Evolutionary conservation across 495 filamentous ascomycete genomes (phyloP), one percentile per base, ranked within the genome.

Genomic region (Cladorrhinum samala): DNA sequence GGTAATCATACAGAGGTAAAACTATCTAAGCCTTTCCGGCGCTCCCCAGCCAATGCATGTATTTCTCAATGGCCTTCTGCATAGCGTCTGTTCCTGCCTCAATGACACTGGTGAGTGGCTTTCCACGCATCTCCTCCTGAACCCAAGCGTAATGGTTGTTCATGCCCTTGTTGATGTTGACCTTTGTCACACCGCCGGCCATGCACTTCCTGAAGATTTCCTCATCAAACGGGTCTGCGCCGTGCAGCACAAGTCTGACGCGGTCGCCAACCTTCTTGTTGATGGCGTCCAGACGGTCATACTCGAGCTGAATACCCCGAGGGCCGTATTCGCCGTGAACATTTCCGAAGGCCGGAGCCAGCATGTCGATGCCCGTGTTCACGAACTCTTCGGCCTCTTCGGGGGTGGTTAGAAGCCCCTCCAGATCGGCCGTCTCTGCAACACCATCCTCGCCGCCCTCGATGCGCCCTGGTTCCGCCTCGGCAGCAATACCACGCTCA

Each of bases 391-490:
- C 69, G 37, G 85, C 86, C 67, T 91, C 81, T 65, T 88, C 86
- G 0, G 85, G 81, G 0, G 83, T 90, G n/a, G 88, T 94, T 59
- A 91, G 61, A 46, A 91, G 52, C 0, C 79, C 87, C 64, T 87
- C 85, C 19, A 91, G 65, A 58, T 89, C 87, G 1, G 70, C 83
- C 30, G 87, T 90, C 64, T 91, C 86, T 2, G 80, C 77, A 19
- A 94, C 81, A 0, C 88, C 89, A 59, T 94, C 89, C 70, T 94
- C 88, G 4, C 88, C 87, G 39, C 88, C 89, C 64, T 89, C 86
- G 55, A 94, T 92, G 5, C 88, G 73, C 0, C 88, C 88, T 0
- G 87, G 89, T 65, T 92, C 88, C 1, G 88, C 88, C 62, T 92
- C 88, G 6, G 84, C 83, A 7, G 84, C 83, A 52, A 92, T 91